Evolutionary conservation across 139 green algal genomes (phyloP), one percentile per base, ranked within the genome.

Genomic region (Dunaliella primolecta): DNA sequence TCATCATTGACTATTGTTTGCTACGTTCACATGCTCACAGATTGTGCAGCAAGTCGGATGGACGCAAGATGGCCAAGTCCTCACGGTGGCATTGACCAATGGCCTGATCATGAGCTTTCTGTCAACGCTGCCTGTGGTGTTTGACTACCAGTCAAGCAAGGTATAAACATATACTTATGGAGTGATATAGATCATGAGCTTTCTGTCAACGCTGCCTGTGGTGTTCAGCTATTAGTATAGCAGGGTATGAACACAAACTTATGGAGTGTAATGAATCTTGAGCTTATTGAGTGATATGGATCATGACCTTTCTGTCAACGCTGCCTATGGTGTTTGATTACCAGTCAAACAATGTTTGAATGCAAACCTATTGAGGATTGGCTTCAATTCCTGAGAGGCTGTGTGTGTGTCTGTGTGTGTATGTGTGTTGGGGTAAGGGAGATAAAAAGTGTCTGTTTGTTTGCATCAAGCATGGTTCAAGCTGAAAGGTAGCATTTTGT

Each of bases 41-140:
- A 36, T 30, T 2, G 80, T 93, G 36, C 81, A 88, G 31, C 79
- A 78, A 25, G 56, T 96, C 30, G 88, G 89, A 34, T 95, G 89
- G 90, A 93, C 90, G 15, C 55, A 80, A 15, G 92, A 94, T 77
- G 93, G 94, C 27, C 90, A 95, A 87, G 86, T 96, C 31, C 87
- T 97, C 30, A 94, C 91, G 0, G 84, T 96, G 31, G 84, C 78
- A 35, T 95, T 90, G 0, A 75, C 84, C 70, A 89, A 90, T 11
- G 91, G 91, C 70, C 86, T 91, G 46, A 35, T 95, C 7, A 37
- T 88, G 80, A 89, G 76, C 71, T 95, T 91, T 82, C 85, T 96
- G 33, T 92, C 93, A 34, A 87, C 90, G 3, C 86, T 96, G 81
- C 94, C 94, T 0, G 83, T 89, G 21, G 87, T 96, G n/a, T 91